These are phyloP conservation scores for Petunia hybrid DNA, from an alignment of 305 asterid species.

Conservation along the genomic window DNA sequence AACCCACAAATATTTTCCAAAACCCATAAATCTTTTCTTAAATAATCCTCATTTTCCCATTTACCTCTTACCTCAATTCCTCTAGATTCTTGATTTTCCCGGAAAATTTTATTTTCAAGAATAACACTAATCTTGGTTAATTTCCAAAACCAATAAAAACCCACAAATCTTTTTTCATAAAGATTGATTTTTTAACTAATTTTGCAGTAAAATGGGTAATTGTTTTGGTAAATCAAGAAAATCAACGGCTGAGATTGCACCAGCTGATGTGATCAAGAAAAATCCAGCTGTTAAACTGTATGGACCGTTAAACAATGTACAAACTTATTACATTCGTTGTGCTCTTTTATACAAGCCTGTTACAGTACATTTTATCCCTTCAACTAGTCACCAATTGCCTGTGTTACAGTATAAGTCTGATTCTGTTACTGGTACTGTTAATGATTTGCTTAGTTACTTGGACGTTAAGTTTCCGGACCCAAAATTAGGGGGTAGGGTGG, in stretches of 20 bases:
- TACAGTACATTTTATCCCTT: constrained; percentile 62
- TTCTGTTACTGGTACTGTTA: constrained; percentile 77
- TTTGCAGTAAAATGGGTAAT: constrained; percentile 62
- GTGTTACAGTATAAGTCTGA: constrained; percentile 66
- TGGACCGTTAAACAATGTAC: constrained; percentile 66
- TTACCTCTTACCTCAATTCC: no score
- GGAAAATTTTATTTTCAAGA: no score
- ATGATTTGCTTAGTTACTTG: constrained; percentile 64
- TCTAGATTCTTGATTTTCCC: no score
- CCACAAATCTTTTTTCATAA: background rate
- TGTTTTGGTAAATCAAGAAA: constrained; percentile 57
- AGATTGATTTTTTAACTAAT: constrained; percentile 29
- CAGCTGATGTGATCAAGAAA: constrained; percentile 61
- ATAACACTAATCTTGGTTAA: background rate
- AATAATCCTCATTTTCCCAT: no score
- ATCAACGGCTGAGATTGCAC: constrained; percentile 82
- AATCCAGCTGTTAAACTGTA: constrained; percentile 66
- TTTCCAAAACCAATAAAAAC: background rate
- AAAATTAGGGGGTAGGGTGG: constrained; percentile 42
- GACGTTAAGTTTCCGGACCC: constrained; percentile 90
- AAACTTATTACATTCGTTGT: constrained; percentile 76
- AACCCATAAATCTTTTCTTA: no score
- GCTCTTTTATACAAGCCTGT: constrained; percentile 87
- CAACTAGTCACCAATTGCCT: constrained; percentile 62
- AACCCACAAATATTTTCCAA: background rate